Conservation (phyloP, 495 filamentous ascomycete species). For the Penicillium dipodomyicola region DNA sequence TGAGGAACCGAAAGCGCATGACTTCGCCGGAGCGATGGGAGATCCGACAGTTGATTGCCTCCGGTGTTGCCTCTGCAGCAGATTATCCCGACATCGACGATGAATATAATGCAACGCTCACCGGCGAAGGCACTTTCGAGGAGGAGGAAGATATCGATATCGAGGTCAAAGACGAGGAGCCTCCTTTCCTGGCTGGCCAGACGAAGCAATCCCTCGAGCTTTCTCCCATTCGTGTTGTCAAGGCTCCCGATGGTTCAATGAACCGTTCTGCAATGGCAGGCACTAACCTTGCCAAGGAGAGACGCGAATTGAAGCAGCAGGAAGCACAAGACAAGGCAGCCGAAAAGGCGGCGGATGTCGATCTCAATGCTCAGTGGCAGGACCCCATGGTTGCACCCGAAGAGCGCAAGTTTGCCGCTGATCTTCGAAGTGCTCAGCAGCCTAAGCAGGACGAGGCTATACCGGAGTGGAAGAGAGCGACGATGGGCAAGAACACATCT, state of each 20-base stretch:
- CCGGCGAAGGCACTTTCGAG: conserved; percentile 84
- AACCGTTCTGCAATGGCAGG: conserved; percentile 95
- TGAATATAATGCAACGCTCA: conserved; percentile 83
- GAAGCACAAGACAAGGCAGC: conserved; percentile 82
- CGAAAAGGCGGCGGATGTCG: conserved; percentile 73
- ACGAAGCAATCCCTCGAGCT: conserved; percentile 94
- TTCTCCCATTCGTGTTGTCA: conserved; percentile 92
- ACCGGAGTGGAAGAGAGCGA: conserved; percentile 90
- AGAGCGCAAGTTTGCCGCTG: conserved; percentile 80
- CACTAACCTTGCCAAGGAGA: conserved; percentile 83
- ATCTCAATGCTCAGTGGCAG: conserved; percentile 90
- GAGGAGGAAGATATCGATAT: conserved; percentile 98
- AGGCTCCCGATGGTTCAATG: conserved; percentile 93
- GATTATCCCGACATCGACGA: conserved; percentile 96
- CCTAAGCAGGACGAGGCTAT: conserved; percentile 62
- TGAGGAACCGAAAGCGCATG: conserved; percentile 77
- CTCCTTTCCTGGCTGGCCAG: conserved; percentile 92
- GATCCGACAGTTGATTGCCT: conserved; percentile 93
- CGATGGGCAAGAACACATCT: conserved; percentile 76
- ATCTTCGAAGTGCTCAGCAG: conserved; percentile 61
- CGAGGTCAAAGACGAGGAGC: conserved; percentile 92
- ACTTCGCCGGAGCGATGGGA: conserved; percentile 97
- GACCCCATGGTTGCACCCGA: conserved; percentile 91
- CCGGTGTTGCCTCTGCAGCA: conserved; percentile 81
- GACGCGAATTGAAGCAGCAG: conserved; percentile 82